These are phyloP conservation scores for Calonectria pauciramosa DNA, from an alignment of 2,329 filamentous ascomycete genomes.

Conservation along the genomic window DNA sequence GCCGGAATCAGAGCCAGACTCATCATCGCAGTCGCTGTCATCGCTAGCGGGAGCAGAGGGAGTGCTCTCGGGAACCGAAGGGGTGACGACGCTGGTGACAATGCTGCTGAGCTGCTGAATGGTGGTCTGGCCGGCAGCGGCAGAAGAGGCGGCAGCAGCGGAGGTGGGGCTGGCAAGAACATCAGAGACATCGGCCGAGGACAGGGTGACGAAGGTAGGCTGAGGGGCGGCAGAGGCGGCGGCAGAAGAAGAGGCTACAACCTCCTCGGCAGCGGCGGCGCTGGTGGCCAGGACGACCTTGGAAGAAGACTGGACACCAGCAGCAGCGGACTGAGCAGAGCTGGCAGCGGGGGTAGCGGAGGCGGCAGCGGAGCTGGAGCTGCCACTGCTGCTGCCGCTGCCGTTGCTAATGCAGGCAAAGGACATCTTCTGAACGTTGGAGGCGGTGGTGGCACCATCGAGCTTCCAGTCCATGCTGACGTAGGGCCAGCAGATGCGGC, in stretches of 20 bases:
- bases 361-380: conserved; percentile 21
- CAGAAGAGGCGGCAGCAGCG: conserved; percentile 14
- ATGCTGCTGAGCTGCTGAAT: conserved; percentile 24
- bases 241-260: background rate
- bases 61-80: conserved; percentile 7
- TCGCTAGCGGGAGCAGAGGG: conserved; percentile 11
- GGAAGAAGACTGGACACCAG: conserved; percentile 11
- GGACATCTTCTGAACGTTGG: conserved; percentile 59
- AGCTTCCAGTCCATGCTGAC: conserved; percentile 66
- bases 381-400: conserved; percentile 14
- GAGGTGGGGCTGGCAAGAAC: conserved; percentile 28
- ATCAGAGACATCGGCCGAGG: conserved; percentile 29
- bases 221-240: conserved; percentile 31
- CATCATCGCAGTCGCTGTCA: conserved; percentile 25
- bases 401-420: conserved; percentile 62
- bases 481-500: conserved; percentile 73
- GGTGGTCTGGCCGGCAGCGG: conserved; percentile 16
- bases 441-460: conserved; percentile 38
- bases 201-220: conserved; percentile 35
- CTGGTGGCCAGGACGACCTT: conserved; percentile 3
- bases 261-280: background rate
- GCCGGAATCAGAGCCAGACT: conserved; percentile 17
- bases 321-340: conserved; percentile 11
- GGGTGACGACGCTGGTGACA: conserved; percentile 24
- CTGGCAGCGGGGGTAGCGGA: conserved; percentile 25